Conservation (phyloP, 2,329 filamentous ascomycete species). For the Arthrobotrys pseudoclavata region DNA sequence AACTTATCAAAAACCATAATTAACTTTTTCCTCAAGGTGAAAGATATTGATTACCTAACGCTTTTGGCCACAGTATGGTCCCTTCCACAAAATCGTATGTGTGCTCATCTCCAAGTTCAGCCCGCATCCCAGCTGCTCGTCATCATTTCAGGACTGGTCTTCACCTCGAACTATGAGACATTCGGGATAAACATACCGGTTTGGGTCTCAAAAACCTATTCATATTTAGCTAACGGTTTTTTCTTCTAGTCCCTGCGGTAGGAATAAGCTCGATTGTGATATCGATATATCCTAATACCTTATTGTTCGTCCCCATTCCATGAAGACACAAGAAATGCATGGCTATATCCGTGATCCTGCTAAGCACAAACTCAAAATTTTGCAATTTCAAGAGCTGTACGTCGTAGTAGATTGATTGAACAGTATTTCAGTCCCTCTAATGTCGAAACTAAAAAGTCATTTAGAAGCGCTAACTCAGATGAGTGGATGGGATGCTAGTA, state of each 20-base stretch:
- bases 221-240: not conserved
- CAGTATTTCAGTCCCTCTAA: too few species aligned
- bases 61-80: conserved; percentile 43
- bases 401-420: too few species aligned
- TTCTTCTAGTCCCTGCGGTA: too few species aligned
- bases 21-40: not conserved
- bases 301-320: conserved; percentile 36
- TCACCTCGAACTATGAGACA: not conserved
- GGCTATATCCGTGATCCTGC: not conserved
- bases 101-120: conserved; percentile 43
- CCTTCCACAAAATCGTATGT: conserved; percentile 51
- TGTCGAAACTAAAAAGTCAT: not conserved
- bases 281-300: not conserved
- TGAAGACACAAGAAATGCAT: conserved; percentile 47
- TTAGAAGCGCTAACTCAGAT: not conserved
- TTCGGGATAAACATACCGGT: conserved; percentile 13
- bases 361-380: not conserved
- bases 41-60: conserved; percentile 9
- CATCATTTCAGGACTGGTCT: not conserved
- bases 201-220: conserved; percentile 41
- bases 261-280: not conserved
- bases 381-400: not conserved
- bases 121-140: conserved; percentile 31
- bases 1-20: not conserved
- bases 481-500: not conserved